These are phyloP conservation scores for Candida hispaniensis DNA, from an alignment of 805 yeast genomes.

Conservation along the genomic window DNA sequence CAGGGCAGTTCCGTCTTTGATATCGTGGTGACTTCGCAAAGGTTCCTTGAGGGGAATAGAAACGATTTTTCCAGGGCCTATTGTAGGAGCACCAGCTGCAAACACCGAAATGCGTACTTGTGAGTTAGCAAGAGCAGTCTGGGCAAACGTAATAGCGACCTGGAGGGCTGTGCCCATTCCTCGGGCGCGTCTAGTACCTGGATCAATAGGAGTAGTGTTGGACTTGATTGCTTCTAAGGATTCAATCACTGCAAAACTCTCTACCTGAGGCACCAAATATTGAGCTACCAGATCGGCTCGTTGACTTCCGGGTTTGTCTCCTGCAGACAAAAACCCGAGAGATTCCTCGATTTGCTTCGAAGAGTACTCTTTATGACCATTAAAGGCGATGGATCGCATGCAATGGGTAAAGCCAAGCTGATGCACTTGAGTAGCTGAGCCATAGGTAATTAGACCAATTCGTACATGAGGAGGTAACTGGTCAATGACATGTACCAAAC, in stretches of 20 bases:
- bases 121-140: slow-evolving; percentile 59
- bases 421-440: slow-evolving; percentile 80
- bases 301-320: background rate
- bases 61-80: slow-evolving; percentile 89
- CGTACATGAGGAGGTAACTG: slow-evolving; percentile 80
- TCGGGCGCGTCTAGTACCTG: slow-evolving; percentile 76
- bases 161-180: slow-evolving; percentile 88
- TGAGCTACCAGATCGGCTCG: slow-evolving; percentile 23
- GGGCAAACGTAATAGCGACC: slow-evolving; percentile 71
- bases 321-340: slow-evolving; percentile 37
- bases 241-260: slow-evolving; percentile 71
- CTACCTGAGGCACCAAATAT: slow-evolving; percentile 59
- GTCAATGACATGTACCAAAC: slow-evolving; percentile 62
- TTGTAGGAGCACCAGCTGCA: slow-evolving; percentile 91
- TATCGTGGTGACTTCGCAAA: slow-evolving; percentile 92
- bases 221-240: slow-evolving; percentile 64
- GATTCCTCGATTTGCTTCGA: slow-evolving; percentile 44
- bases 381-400: slow-evolving; percentile 64
- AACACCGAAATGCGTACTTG: slow-evolving; percentile 86
- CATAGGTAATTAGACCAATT: slow-evolving; percentile 77
- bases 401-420: slow-evolving; percentile 60
- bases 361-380: slow-evolving; percentile 75
- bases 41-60: slow-evolving; percentile 88
- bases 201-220: slow-evolving; percentile 82
- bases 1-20: slow-evolving; percentile 79